Evolutionary conservation across 495 filamentous ascomycete genomes (phyloP).

Genomic region (Aspergillus leporis): DNA sequence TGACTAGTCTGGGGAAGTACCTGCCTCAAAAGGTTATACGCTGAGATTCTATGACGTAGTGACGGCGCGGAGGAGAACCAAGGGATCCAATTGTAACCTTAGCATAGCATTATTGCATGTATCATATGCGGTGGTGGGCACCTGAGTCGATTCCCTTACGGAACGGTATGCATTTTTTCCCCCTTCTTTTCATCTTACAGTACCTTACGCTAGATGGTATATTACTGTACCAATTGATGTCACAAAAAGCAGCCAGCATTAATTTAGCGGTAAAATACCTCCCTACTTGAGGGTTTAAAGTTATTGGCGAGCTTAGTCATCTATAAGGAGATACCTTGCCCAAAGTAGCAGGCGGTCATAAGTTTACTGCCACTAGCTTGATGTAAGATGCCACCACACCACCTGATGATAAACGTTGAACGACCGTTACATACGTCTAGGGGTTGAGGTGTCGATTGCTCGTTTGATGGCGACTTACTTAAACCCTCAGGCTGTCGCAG

Average conservation of each 20-base stretch:
- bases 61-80: background rate
- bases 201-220: background rate
- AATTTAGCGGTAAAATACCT: background rate
- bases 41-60: slow-evolving; percentile 11
- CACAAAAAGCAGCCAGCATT: background rate
- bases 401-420: background rate
- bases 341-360: background rate
- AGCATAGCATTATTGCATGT: background rate
- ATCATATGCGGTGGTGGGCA: background rate
- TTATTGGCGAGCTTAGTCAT: background rate
- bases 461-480: background rate
- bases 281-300: too few species aligned
- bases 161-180: background rate
- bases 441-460: background rate
- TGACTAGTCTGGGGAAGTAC: slow-evolving; percentile 15
- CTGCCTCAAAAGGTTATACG: slow-evolving; percentile 14
- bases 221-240: background rate
- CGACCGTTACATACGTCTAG: too few species aligned
- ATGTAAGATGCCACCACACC: background rate
- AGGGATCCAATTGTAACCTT: background rate
- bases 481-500: background rate
- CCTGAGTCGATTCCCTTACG: background rate
- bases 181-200: background rate
- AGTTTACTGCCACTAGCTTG: background rate
- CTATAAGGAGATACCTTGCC: background rate